Evolutionary conservation across 306 rosid genomes (phyloP).

Genomic region (Sicyos baderoa): DNA sequence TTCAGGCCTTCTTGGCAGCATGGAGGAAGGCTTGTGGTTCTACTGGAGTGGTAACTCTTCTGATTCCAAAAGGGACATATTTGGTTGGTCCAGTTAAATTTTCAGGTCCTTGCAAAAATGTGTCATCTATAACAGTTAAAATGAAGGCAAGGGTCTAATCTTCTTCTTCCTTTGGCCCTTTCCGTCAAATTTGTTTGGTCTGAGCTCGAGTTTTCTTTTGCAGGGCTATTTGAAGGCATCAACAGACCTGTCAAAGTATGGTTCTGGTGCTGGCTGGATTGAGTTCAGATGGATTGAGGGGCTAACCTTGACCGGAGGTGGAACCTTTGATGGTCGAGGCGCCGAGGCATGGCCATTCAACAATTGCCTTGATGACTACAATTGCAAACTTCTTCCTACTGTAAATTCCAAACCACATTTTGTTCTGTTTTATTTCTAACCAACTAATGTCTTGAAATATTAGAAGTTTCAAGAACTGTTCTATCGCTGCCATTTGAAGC

Average conservation of each 20-base stretch:
- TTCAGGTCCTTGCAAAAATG: slow-evolving; percentile 37
- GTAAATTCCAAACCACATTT: slow-evolving; percentile 19
- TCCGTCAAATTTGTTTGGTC: background rate
- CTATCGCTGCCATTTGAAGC: background rate
- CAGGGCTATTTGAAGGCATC: slow-evolving; percentile 49
- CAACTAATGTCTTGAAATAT: background rate
- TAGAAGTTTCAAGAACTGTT: background rate
- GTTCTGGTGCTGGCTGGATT: slow-evolving; percentile 33
- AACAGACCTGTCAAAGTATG: slow-evolving; percentile 32
- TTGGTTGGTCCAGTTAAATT: slow-evolving; percentile 34
- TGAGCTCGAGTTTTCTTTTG: background rate
- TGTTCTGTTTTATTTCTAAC: background rate
- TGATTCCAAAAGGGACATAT: slow-evolving; percentile 38
- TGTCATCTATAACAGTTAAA: slow-evolving; percentile 26
- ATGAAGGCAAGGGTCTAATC: slow-evolving; percentile 30
- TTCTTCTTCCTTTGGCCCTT: background rate
- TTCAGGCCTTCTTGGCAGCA: slow-evolving; percentile 34
- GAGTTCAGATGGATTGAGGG: slow-evolving; percentile 31
- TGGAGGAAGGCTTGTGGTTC: slow-evolving; percentile 40
- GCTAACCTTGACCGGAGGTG: slow-evolving; percentile 41
- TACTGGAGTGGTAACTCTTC: slow-evolving; percentile 27
- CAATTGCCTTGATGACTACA: slow-evolving; percentile 31
- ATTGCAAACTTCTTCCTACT: slow-evolving; percentile 44
- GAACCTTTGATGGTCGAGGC: slow-evolving; percentile 47
- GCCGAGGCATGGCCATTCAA: slow-evolving; percentile 45